A percentile compares a stretch with the other conserved stretches of the same genome.
Evolutionary conservation across 441 rosid genomes (phyloP).

Genomic region (Brassica hybrid): DNA sequence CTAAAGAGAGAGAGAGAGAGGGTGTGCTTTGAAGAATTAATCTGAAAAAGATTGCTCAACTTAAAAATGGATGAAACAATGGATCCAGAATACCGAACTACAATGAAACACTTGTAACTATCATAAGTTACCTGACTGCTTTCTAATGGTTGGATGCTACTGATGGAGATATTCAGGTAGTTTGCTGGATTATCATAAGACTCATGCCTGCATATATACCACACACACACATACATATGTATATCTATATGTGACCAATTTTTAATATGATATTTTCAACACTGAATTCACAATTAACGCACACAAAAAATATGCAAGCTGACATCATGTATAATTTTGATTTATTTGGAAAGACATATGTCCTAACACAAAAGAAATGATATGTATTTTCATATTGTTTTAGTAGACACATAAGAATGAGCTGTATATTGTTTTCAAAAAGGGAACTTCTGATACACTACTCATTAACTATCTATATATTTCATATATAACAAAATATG

Average conservation of each 20-base stretch:
- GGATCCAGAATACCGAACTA: background rate
- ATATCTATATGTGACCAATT: no score
- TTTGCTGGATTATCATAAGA: conserved; percentile 4
- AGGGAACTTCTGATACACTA: background rate
- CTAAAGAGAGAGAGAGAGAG: background rate
- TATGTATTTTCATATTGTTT: background rate
- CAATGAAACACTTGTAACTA: background rate
- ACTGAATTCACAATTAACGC: background rate
- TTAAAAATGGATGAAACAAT: background rate
- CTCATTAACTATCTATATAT: background rate
- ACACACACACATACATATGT: background rate
- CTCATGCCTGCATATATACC: background rate
- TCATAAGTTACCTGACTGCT: background rate
- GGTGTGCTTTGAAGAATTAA: conserved; percentile 2
- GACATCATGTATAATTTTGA: background rate
- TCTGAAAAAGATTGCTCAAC: conserved; percentile 18
- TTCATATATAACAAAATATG: background rate
- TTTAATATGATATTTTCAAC: background rate
- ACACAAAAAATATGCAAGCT: background rate
- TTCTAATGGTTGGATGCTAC: background rate
- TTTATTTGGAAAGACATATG: background rate
- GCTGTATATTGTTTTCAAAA: background rate
- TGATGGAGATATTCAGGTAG: background rate
- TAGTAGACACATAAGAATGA: background rate
- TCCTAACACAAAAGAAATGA: background rate